These are phyloP conservation scores for Prunus mume DNA, from an alignment of 306 rosid genomes.

Conservation along the genomic window DNA sequence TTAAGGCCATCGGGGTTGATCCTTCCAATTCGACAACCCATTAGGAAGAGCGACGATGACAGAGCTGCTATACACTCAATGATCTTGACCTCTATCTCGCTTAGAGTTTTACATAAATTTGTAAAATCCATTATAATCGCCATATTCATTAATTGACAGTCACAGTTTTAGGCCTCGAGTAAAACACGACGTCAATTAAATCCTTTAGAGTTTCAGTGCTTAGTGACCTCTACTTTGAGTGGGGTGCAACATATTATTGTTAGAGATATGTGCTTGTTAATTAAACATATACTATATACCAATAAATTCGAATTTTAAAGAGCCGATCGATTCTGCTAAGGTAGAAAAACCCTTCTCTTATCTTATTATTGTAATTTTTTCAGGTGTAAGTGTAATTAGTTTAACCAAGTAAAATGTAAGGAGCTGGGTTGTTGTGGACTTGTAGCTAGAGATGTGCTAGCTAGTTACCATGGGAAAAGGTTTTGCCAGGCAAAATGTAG, in stretches of 20 bases:
- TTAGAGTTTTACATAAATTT: slow-evolving; percentile 22
- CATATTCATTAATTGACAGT: slow-evolving; percentile 25
- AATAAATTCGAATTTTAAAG: background rate
- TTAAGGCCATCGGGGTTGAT: slow-evolving; percentile 52
- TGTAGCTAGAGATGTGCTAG: background rate
- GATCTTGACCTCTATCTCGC: slow-evolving; percentile 14
- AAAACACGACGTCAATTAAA: slow-evolving; percentile 4
- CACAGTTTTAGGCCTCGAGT: slow-evolving; percentile 16
- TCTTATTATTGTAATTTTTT: no score
- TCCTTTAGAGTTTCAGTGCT: slow-evolving; percentile 24
- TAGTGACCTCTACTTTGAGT: slow-evolving; percentile 1
- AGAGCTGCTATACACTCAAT: slow-evolving; percentile 16
- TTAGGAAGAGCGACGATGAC: slow-evolving; percentile 19
- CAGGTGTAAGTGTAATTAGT: background rate
- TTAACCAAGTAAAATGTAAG: background rate
- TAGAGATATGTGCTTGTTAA: background rate
- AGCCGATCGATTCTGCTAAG: background rate
- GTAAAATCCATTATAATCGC: slow-evolving; percentile 16
- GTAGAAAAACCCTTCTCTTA: background rate
- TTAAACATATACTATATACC: background rate
- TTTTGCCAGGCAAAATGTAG: no score
- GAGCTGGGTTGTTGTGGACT: background rate
- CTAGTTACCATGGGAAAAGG: no score
- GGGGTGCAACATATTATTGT: slow-evolving; percentile 7
- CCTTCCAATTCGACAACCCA: slow-evolving; percentile 45